These are phyloP conservation scores for Liriodendron chinense DNA, from an alignment of 164 flowering plant species.

Conservation along the genomic window DNA sequence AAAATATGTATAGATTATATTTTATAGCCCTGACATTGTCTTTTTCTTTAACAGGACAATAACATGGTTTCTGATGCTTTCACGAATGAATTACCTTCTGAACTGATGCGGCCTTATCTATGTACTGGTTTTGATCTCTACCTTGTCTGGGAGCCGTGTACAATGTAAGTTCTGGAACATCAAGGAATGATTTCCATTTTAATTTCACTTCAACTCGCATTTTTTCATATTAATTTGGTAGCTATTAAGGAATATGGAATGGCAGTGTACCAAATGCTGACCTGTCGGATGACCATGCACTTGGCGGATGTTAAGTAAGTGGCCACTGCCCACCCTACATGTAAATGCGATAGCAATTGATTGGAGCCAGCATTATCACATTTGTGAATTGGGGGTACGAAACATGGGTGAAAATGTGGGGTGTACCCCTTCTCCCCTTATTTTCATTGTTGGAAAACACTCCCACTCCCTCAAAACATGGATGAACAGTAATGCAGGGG, in stretches of 20 bases:
- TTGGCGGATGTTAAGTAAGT: not conserved
- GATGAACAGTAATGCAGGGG: too few species aligned
- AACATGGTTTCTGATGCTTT: conserved; percentile 10
- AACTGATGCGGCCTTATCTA: conserved; percentile 62
- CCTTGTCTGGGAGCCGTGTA: conserved; percentile 92
- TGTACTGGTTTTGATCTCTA: conserved; percentile 91
- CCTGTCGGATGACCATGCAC: not conserved
- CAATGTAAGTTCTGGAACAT: conserved; percentile 54
- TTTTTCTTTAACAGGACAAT: not conserved
- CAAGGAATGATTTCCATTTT: not conserved
- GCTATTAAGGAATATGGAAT: not conserved
- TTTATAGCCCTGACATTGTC: not conserved
- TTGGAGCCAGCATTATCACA: too few species aligned
- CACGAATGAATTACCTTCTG: conserved; percentile 24
- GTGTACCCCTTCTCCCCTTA: too few species aligned
- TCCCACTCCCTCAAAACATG: not conserved
- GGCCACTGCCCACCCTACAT: not conserved
- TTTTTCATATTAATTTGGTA: too few species aligned
- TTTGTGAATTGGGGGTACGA: too few species aligned
- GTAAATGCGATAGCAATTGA: too few species aligned
- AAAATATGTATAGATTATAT: too few species aligned
- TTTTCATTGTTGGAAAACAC: not conserved
- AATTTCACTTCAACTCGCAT: too few species aligned
- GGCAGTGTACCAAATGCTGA: not conserved
- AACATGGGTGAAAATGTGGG: too few species aligned